A percentile compares a stretch with the other conserved stretches of the same genome.
phyloP scores from a whole-genome alignment of 1,284 basidiomycete species.

The Grifola frondosa region DNA sequence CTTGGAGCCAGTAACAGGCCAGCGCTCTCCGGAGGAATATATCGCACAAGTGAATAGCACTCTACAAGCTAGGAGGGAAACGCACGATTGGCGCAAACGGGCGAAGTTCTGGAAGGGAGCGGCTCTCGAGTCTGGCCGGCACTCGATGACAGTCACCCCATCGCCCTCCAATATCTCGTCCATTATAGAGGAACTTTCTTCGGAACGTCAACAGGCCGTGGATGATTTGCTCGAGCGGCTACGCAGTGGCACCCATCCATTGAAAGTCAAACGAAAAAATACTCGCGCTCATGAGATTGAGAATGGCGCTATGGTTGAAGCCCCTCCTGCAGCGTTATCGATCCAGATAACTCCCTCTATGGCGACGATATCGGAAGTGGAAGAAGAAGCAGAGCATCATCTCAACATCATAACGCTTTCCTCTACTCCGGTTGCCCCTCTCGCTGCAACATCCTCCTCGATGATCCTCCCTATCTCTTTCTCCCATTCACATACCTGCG shows the following conservation, averaged over 20 bases:
- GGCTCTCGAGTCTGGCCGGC: slow-evolving; percentile 36
- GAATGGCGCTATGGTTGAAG: too few relatives aligned
- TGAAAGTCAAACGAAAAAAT: not conserved
- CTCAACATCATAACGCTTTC: too few relatives aligned
- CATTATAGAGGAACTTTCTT: slow-evolving; percentile 40
- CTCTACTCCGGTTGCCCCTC: too few relatives aligned
- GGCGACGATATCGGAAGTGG: too few relatives aligned
- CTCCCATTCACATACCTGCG: slow-evolving; percentile 6
- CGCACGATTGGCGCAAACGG: slow-evolving; percentile 40
- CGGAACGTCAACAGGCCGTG: slow-evolving; percentile 40
- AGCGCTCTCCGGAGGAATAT: slow-evolving; percentile 47
- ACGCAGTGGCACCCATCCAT: slow-evolving; percentile 10
- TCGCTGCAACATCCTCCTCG: slow-evolving; percentile 16
- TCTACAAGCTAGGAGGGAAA: slow-evolving; percentile 43
- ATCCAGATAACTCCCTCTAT: too few relatives aligned
- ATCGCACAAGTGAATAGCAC: slow-evolving; percentile 48
- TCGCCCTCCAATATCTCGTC: slow-evolving; percentile 54
- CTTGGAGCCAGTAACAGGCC: slow-evolving; percentile 40
- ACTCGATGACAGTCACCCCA: slow-evolving; percentile 42
- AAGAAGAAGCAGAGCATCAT: too few relatives aligned
- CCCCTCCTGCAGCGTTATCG: too few relatives aligned
- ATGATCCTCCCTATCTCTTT: slow-evolving; percentile 12
- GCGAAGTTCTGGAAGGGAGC: slow-evolving; percentile 50
- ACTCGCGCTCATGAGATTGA: too few relatives aligned
- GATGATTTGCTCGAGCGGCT: slow-evolving; percentile 34